phyloP scores from a whole-genome alignment of 2,329 filamentous ascomycete species.

The Trichophyton verrucosum region DNA sequence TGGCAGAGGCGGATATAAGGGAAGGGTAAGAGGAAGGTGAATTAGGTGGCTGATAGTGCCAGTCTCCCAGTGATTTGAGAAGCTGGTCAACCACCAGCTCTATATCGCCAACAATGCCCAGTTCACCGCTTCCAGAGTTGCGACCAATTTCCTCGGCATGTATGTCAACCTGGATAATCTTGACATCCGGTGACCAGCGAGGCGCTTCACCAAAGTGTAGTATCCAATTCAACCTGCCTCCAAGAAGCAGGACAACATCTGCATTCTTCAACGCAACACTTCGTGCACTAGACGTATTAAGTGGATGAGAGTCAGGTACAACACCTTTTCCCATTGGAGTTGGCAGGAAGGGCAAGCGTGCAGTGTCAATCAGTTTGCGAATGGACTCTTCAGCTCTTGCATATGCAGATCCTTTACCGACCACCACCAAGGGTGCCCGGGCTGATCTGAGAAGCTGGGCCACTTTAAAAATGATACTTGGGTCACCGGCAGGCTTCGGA shows the following conservation, averaged over 20 bases:
- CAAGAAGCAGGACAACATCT: constrained; percentile 44
- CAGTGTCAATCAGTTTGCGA: constrained; percentile 34
- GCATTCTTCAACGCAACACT: constrained; percentile 42
- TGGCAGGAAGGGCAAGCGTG: constrained; percentile 43
- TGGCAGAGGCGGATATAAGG: constrained; percentile 20
- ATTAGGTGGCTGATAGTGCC: constrained; percentile 31
- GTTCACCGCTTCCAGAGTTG: constrained; percentile 36
- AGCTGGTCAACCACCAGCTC: constrained; percentile 39
- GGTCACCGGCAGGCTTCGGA: constrained; percentile 36
- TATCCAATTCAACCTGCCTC: constrained; percentile 47
- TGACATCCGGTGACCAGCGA: constrained; percentile 39
- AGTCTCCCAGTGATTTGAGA: constrained; percentile 29
- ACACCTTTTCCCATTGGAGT: constrained; percentile 50
- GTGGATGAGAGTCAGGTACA: constrained; percentile 41
- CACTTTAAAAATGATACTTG: constrained; percentile 31
- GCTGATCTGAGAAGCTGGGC: constrained; percentile 37
- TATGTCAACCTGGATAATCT: constrained; percentile 46
- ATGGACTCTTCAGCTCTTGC: constrained; percentile 38
- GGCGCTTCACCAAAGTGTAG: constrained; percentile 44
- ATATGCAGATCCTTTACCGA: constrained; percentile 47
- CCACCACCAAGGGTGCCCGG: constrained; percentile 40
- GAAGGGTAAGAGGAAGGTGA: constrained; percentile 25
- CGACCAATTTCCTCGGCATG: constrained; percentile 42
- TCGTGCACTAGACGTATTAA: constrained; percentile 43
- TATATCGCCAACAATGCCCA: constrained; percentile 43